These are phyloP conservation scores for Mrakia gelida DNA, from an alignment of 768 basidiomycete species.

Conservation along the genomic window DNA sequence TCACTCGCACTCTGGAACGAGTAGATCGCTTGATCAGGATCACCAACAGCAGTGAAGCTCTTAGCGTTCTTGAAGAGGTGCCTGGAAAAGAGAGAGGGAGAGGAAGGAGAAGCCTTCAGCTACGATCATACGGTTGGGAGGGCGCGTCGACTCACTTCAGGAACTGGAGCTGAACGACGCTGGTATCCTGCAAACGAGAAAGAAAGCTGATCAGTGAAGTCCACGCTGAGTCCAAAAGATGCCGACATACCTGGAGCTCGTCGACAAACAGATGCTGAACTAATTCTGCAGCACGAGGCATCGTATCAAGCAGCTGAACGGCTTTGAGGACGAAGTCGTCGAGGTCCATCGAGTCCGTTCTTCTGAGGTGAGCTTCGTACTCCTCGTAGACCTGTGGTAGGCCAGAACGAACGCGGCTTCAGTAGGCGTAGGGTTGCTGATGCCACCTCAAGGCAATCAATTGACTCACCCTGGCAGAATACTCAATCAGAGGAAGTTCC, in stretches of 20 bases:
- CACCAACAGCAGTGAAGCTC: background rate
- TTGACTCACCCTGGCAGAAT: too few species aligned
- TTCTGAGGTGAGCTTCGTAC: background rate
- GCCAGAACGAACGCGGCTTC: background rate
- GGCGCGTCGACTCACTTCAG: background rate
- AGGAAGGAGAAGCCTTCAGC: background rate
- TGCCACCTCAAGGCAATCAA: too few species aligned
- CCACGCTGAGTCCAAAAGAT: background rate
- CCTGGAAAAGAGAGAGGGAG: background rate
- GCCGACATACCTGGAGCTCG: background rate
- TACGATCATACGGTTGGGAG: background rate
- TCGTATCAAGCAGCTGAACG: background rate
- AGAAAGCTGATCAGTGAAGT: background rate
- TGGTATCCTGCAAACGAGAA: background rate
- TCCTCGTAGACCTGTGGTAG: background rate
- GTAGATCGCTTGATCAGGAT: background rate
- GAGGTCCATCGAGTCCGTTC: background rate
- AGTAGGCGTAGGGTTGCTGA: too few species aligned
- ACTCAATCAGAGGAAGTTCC: too few species aligned
- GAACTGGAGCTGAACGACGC: background rate
- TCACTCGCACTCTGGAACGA: conserved; percentile 3
- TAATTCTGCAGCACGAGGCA: background rate
- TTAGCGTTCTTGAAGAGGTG: background rate
- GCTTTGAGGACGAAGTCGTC: background rate
- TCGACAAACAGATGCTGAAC: background rate